Conservation (phyloP, 148 eudicot species). For the Silene latifolia region DNA sequence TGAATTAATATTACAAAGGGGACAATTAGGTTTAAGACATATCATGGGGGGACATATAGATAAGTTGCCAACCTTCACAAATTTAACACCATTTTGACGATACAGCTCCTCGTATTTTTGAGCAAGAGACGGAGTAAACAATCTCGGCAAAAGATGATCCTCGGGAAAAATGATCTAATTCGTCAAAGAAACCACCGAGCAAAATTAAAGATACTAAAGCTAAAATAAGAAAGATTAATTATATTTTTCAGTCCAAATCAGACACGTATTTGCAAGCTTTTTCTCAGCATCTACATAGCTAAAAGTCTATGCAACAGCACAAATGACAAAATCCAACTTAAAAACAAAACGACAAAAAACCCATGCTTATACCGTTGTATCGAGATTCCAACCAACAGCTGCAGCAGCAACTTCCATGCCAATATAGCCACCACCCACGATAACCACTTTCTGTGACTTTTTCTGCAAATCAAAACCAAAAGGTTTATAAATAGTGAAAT, state of each 20-base stretch:
- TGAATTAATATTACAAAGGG: neutral
- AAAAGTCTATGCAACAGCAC: too few relatives aligned
- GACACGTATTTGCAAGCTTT: neutral
- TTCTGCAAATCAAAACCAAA: constrained; percentile 44
- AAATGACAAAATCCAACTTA: constrained; percentile 1
- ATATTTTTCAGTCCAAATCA: neutral
- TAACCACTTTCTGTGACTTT: constrained; percentile 73
- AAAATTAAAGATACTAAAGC: constrained; percentile 13
- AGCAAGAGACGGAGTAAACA: constrained; percentile 89
- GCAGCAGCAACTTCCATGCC: constrained; percentile 99
- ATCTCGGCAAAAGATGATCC: constrained; percentile 66
- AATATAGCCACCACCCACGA: constrained; percentile 98
- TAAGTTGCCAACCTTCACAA: constrained; percentile 54
- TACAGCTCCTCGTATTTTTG: constrained; percentile 74
- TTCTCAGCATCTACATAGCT: neutral
- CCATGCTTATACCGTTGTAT: constrained; percentile 60
- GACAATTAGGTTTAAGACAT: neutral
- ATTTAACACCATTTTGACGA: constrained; percentile 75
- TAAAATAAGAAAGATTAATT: neutral
- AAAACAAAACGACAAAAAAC: neutral
- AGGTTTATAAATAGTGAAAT: neutral
- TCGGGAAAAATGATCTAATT: constrained; percentile 81
- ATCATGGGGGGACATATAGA: neutral
- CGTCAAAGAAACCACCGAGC: constrained; percentile 17
- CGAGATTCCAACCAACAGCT: constrained; percentile 88